A percentile compares a stretch with the other conserved stretches of the same genome.
Evolutionary conservation across 257 asterid species (phyloP).

Genomic region (Verbascum thapsus): DNA sequence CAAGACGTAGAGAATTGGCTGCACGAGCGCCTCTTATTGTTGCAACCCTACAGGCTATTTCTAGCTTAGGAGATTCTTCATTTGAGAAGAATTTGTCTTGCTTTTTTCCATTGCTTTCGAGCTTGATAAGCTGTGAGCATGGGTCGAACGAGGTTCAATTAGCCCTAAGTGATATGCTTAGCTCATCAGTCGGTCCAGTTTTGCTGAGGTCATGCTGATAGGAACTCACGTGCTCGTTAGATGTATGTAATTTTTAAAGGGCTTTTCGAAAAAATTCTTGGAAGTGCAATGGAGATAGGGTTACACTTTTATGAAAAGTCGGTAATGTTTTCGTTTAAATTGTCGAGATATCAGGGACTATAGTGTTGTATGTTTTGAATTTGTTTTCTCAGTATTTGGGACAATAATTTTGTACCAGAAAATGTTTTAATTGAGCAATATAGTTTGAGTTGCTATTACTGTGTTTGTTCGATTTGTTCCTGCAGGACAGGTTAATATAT

Average conservation of each 20-base stretch:
- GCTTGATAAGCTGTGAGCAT: conserved; percentile 90
- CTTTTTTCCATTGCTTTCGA: conserved; percentile 80
- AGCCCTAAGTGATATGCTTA: conserved; percentile 85
- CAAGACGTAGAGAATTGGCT: conserved; percentile 82
- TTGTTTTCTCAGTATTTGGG: conserved; percentile 29
- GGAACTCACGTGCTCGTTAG: conserved; percentile 25
- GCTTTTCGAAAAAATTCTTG: conserved; percentile 27
- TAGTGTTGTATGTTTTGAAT: conserved; percentile 50
- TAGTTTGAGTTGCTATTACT: conserved; percentile 14
- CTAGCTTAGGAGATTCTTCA: conserved; percentile 72
- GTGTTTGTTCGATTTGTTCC: conserved; percentile 8
- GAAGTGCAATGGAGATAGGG: conserved; percentile 45
- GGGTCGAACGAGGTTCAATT: conserved; percentile 91
- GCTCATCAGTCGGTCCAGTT: conserved; percentile 83
- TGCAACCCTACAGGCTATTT: conserved; percentile 81
- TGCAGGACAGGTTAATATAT: conserved; percentile 22
- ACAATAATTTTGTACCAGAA: conserved; percentile 30
- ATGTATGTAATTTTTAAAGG: conserved; percentile 47
- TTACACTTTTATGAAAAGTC: conserved; percentile 39
- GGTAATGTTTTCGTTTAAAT: conserved; percentile 41
- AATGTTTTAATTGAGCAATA: conserved; percentile 26
- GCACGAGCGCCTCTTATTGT: conserved; percentile 92
- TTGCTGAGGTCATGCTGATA: conserved; percentile 78
- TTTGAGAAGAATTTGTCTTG: conserved; percentile 71
- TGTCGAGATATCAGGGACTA: conserved; percentile 37